Evolutionary conservation across 768 basidiomycete species (phyloP).

Genomic region (Pleurotus tuber-regium): DNA sequence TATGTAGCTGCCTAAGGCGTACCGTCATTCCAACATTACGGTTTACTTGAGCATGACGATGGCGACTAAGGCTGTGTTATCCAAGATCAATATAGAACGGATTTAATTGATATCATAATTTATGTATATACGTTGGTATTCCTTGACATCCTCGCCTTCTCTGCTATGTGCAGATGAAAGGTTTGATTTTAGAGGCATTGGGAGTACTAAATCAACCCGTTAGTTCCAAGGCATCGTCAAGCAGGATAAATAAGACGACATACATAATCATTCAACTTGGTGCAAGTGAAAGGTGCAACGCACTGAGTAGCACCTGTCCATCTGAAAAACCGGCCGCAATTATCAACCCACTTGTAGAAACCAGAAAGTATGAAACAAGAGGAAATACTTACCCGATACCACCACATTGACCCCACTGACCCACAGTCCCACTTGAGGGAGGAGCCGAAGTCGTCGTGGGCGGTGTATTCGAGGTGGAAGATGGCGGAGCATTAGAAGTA

Average conservation of each 20-base stretch:
- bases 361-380: background rate
- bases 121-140: background rate
- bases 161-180: background rate
- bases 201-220: background rate
- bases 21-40: too few species aligned
- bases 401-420: slow-evolving; percentile 4
- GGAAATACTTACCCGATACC: background rate
- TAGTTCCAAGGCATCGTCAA: background rate
- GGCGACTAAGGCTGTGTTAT: too few species aligned
- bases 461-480: background rate
- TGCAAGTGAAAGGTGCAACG: background rate
- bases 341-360: background rate
- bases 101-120: background rate
- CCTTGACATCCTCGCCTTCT: background rate
- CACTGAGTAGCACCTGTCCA: background rate
- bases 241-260: background rate
- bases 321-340: background rate
- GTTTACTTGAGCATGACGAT: too few species aligned
- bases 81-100: background rate
- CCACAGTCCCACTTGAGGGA: background rate
- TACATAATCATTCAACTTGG: slow-evolving; percentile 2
- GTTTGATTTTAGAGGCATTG: slow-evolving; percentile 3
- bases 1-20: too few species aligned
- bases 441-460: background rate
- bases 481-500: background rate